Evolutionary conservation across 2,329 filamentous ascomycete genomes (phyloP).

Genomic region (Nectriaceae sp.): DNA sequence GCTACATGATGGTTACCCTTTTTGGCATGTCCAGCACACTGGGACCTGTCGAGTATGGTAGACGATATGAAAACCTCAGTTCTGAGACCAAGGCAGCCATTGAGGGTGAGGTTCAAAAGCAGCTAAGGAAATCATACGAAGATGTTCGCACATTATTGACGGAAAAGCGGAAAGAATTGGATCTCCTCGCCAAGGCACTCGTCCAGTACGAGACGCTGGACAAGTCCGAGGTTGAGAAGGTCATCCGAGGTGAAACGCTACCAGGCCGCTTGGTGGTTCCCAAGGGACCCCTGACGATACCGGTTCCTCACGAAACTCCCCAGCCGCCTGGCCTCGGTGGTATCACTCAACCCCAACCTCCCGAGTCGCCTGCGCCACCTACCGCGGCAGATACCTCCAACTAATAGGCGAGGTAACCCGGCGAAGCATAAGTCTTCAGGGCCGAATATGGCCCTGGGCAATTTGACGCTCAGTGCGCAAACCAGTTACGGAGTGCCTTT

Average conservation of each 20-base stretch:
- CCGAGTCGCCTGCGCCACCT: conserved; percentile 37
- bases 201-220: conserved; percentile 93
- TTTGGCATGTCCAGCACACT: conserved; percentile 88
- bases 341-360: conserved; percentile 35
- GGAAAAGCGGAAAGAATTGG: conserved; percentile 79
- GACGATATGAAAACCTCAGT: conserved; percentile 79
- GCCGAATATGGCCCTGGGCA: conserved; percentile 4
- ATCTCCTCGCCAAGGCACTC: conserved; percentile 83
- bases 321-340: conserved; percentile 38
- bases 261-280: conserved; percentile 65
- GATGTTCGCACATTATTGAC: conserved; percentile 73
- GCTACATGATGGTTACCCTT: conserved; percentile 84
- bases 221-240: conserved; percentile 85
- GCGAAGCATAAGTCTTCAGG: conserved; percentile 3
- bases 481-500: background rate
- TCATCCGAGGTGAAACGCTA: conserved; percentile 84
- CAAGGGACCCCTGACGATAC: conserved; percentile 42
- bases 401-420: conserved; percentile 21
- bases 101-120: conserved; percentile 82
- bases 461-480: background rate
- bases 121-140: conserved; percentile 78
- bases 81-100: conserved; percentile 85
- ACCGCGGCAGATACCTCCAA: conserved; percentile 31
- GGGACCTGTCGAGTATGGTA: conserved; percentile 85
- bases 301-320: conserved; percentile 37